Evolutionary conservation across 305 asterid genomes (phyloP), one percentile per base, ranked within the genome.

Genomic region (Fraxinus latifolia): DNA sequence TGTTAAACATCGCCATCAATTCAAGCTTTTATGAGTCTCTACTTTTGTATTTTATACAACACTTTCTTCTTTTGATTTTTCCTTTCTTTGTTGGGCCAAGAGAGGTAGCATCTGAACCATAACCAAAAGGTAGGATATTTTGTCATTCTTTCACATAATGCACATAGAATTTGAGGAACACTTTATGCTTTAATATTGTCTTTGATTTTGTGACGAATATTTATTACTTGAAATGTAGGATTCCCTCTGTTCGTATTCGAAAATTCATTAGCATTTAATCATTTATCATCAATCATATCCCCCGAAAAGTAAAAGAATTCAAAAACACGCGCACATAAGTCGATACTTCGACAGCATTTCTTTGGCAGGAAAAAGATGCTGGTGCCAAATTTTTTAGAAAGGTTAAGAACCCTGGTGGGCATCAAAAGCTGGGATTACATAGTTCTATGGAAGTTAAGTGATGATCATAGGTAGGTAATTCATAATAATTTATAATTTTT

Each of bases 381-480:
- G 84, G 82, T 89, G 82, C 90, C 81, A 58, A 82, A 83, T 44
- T 82, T 90, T 6, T 42, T 83, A 6, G 91, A 88, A 82, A 87
- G 87, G 85, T 87, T 90, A 71, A 87, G 93, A 65, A 86, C 89
- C 2, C 78, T 90, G 29, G 89, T 88, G 15, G 90, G 91, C 50
- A 65, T 75, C 27, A 82, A 87, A 70, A 82, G 87, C 79, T 90
- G 93, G 93, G 91, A 88, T 47, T 90, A 88, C 83, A 82, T 87
- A 32, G 84, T 90, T 42, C 12, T 90, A 3, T 88, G 92, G 92
- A 88, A 84, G 83, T 58, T 88, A 12, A 86, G 87, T 81, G 81
- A 79, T 79, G 92, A 88, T 74, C 87, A 85, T 34, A 82, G 92
- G 92, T 89, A 17, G 29, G 29, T 60, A 60, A 53, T 53, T n/a